These are phyloP conservation scores for Nitzschia sp. DNA, from an alignment of 108 stramenopile species.

Conservation along the genomic window DNA sequence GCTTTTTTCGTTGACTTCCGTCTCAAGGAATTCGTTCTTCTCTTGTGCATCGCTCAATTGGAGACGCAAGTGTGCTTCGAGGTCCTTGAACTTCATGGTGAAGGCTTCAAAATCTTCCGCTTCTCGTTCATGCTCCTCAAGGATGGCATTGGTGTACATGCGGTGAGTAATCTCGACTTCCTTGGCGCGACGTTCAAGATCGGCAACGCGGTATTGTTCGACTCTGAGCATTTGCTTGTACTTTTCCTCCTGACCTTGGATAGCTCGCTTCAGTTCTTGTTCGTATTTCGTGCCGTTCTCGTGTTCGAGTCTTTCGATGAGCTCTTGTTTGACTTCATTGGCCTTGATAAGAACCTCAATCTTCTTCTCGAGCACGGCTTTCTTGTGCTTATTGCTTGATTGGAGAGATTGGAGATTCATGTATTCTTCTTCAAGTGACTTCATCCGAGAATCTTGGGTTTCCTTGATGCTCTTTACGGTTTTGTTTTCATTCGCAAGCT, in stretches of 20 bases:
- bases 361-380: slow-evolving; percentile 21
- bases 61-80: slow-evolving; percentile 30
- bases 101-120: slow-evolving; percentile 26
- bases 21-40: slow-evolving; percentile 11
- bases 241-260: slow-evolving; percentile 33
- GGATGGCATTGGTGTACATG: slow-evolving; percentile 37
- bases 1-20: slow-evolving; percentile 3
- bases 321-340: slow-evolving; percentile 20
- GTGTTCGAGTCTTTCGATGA: slow-evolving; percentile 25
- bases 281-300: slow-evolving; percentile 24
- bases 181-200: slow-evolving; percentile 18
- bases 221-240: slow-evolving; percentile 20
- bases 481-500: slow-evolving; percentile 16
- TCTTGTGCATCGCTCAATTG: slow-evolving; percentile 18
- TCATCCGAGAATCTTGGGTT: slow-evolving; percentile 13
- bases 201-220: slow-evolving; percentile 21
- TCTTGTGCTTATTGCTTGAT: slow-evolving; percentile 20
- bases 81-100: slow-evolving; percentile 27
- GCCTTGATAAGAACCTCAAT: slow-evolving; percentile 19
- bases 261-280: slow-evolving; percentile 24
- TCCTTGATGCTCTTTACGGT: slow-evolving; percentile 17
- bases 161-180: slow-evolving; percentile 31
- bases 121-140: slow-evolving; percentile 38
- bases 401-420: slow-evolving; percentile 30
- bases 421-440: slow-evolving; percentile 24